Percentiles rank a stretch among this genome's conserved stretches.
phyloP scores from a whole-genome alignment of 352 stramenopile genomes.

The Labyrinthula sp. region DNA sequence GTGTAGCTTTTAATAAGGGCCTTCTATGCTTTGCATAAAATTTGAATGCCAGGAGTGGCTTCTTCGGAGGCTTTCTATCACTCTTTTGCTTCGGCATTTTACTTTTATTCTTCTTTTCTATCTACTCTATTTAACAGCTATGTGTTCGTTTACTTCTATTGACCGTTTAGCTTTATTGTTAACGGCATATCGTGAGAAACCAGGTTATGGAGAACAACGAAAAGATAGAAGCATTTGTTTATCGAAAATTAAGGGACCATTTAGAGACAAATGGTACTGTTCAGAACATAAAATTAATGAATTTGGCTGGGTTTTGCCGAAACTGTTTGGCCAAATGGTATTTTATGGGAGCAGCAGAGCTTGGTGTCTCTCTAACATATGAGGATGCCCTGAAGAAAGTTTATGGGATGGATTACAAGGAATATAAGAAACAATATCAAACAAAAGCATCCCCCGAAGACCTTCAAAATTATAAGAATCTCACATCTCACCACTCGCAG shows the following conservation, averaged over 20 bases:
- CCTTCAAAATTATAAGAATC: conserved; percentile 42
- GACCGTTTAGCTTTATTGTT: too few species aligned
- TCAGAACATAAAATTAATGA: conserved; percentile 53
- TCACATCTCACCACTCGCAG: conserved; percentile 39
- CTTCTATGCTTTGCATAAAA: too few species aligned
- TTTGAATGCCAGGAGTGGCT: too few species aligned
- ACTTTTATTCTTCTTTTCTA: too few species aligned
- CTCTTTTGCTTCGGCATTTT: too few species aligned
- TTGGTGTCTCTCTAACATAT: conserved; percentile 2
- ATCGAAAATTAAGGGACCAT: conserved; percentile 41
- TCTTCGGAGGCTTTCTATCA: too few species aligned
- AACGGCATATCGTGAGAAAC: too few species aligned
- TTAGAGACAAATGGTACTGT: conserved; percentile 35
- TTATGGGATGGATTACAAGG: conserved; percentile 44
- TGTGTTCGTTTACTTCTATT: too few species aligned
- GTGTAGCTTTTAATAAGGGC: too few species aligned
- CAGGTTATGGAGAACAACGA: too few species aligned
- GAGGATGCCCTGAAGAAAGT: conserved; percentile 44
- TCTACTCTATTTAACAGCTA: too few species aligned
- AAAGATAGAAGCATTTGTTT: conserved; percentile 42
- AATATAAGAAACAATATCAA: conserved; percentile 44
- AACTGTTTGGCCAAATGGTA: conserved; percentile 47
- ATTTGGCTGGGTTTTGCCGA: conserved; percentile 45
- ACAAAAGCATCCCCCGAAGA: conserved; percentile 44
- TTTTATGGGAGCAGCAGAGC: neutral